These are phyloP conservation scores for Mycena filopes DNA, from an alignment of 768 basidiomycete genomes.

Conservation along the genomic window DNA sequence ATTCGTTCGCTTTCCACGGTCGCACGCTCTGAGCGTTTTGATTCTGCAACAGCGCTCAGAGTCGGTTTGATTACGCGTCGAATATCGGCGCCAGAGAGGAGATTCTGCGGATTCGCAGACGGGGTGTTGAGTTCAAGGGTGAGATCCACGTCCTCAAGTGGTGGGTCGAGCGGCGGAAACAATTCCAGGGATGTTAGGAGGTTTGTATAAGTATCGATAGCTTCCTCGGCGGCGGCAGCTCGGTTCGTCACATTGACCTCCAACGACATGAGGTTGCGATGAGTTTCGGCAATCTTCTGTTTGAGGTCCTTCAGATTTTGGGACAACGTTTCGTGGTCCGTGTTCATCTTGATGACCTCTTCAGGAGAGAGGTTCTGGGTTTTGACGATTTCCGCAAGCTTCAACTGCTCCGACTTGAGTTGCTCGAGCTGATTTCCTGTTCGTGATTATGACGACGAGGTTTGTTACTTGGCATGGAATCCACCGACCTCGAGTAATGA, in stretches of 20 bases:
- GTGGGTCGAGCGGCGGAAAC: conserved; percentile 77
- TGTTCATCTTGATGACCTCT: conserved; percentile 92
- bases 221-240: conserved; percentile 83
- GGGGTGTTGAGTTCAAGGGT: conserved; percentile 86
- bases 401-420: conserved; percentile 71
- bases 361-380: conserved; percentile 91
- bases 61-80: conserved; percentile 81
- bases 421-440: conserved; percentile 71
- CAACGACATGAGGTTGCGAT: conserved; percentile 76
- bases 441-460: not conserved
- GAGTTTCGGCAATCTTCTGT: conserved; percentile 78
- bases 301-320: conserved; percentile 82
- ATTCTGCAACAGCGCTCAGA: conserved; percentile 75
- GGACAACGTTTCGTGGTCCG: conserved; percentile 83
- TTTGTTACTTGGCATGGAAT: conserved; percentile 8
- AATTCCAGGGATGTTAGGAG: conserved; percentile 80
- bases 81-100: conserved; percentile 77
- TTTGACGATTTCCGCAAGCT: conserved; percentile 74
- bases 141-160: conserved; percentile 80
- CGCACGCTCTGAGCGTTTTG: conserved; percentile 75
- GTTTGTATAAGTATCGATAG: conserved; percentile 81
- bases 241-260: conserved; percentile 88
- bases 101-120: conserved; percentile 71
- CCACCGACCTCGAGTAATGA: conserved; percentile 62
- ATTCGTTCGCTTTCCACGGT: conserved; percentile 81